Evolutionary conservation across 2,329 filamentous ascomycete species (phyloP), one percentile per base, ranked within the genome.

Genomic region (Xylogone sp.): DNA sequence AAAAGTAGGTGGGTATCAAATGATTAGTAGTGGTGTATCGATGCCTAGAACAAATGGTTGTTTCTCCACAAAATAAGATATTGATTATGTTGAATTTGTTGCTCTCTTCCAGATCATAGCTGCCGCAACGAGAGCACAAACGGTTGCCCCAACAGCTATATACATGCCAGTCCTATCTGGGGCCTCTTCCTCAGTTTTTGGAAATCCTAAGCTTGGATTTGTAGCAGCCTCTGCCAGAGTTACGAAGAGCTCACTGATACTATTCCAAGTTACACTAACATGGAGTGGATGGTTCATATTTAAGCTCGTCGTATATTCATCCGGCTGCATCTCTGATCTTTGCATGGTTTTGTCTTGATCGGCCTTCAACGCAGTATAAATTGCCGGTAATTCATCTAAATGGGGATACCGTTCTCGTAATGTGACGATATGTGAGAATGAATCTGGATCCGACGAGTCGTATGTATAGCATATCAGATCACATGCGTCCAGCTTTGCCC

Each of bases 341-440:
- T 99, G 94, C n/a, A 91, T 97, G 3, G 93, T 95, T 69, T 96
- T 96, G 69, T 99, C 94, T 59, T 88, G 84, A 69, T 99, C 94
- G 2, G 94, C 94, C 70, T 99, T 99, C 53, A 97, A 76, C 0
- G 93, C 94, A 1, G 90, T 90, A 67, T 96, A 99, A 7, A 99
- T 86, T 8, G 90, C 87, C 0, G 94, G 94, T 22, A 99, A 75
- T n/a, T 90, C 85, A 66, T 96, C 88, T 2, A 99, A 79, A 50
- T 94, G 87, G 0, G 90, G 84, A 59, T 93, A 88, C 62, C 86
- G 88, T 50, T 82, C 79, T 43, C 92, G 85, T 46, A 97, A 76
- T 18, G 88, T 81, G 34, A 93, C 88, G 49, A 99, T 90, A 65
- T 97, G 92, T 1, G 88, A 84, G 69, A 99, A 99, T 3, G 90